These are phyloP conservation scores for Diaporthe ilicicola DNA, from an alignment of 2,329 filamentous ascomycete species.

Conservation along the genomic window DNA sequence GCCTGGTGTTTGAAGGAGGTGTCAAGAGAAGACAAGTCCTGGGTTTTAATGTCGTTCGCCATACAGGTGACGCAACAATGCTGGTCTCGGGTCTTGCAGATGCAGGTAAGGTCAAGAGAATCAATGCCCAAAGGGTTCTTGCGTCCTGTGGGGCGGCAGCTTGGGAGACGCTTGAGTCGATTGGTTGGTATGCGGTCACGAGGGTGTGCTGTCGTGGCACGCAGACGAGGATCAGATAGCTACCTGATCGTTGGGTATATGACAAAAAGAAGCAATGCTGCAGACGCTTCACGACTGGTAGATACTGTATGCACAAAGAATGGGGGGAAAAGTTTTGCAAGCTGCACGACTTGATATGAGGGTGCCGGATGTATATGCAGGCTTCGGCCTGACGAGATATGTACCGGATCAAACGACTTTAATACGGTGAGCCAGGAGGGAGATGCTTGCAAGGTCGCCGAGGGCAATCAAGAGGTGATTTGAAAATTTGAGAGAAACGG, in stretches of 20 bases:
- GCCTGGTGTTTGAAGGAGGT: constrained; percentile 38
- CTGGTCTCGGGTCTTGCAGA: constrained; percentile 34
- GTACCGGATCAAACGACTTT: constrained; percentile 10
- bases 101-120: constrained; percentile 32
- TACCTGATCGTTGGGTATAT: constrained; percentile 31
- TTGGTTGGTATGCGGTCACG: constrained; percentile 29
- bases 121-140: constrained; percentile 32
- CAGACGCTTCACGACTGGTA: constrained; percentile 24
- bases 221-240: constrained; percentile 28
- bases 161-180: constrained; percentile 28
- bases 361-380: constrained; percentile 8
- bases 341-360: constrained; percentile 16
- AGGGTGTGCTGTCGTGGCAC: constrained; percentile 34
- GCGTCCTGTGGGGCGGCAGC: constrained; percentile 29
- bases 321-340: constrained; percentile 23
- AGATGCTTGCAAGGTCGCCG: constrained; percentile 26
- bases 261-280: constrained; percentile 27
- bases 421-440: constrained; percentile 28
- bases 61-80: constrained; percentile 37
- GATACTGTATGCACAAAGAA: constrained; percentile 24
- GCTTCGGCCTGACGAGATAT: constrained; percentile 7
- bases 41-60: constrained; percentile 42
- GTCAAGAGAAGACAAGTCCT: constrained; percentile 41
- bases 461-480: constrained; percentile 11
- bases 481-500: constrained; percentile 25